Evolutionary conservation across 371 early-diverging fungal genomes (phyloP), one percentile per base, ranked within the genome.

Genomic region (Mortierella sp.): DNA sequence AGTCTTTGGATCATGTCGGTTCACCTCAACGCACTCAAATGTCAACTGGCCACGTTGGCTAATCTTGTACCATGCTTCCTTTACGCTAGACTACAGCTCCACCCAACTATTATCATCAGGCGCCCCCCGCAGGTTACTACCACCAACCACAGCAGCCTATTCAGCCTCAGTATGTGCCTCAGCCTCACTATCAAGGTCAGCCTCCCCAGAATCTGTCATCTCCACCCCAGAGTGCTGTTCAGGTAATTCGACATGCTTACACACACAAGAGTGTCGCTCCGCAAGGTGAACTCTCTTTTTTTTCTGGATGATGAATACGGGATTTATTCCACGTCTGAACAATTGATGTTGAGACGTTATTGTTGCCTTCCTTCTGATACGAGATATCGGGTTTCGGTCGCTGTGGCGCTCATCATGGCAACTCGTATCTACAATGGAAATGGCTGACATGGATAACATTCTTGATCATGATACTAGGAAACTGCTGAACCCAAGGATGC

Each of bases 111-210:
- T 73, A 73, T 60, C 47, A 51, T 17, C 72, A 71, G 29, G 57
- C 49, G 1, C 66, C 72, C 6, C 54, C 60, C 13, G 63, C 54
- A 21, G 69, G 64, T 34, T 54, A 63, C 50, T 66, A 73, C 25
- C 67, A 71, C 10, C 71, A 44, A 50, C 63, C 49, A 3, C 65
- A 57, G 45, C 67, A 56, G 34, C 52, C 45, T n/a, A 64, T 76
- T 56, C 54, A 77, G 27, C 72, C 70, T 49, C 80, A 76, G 53
- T 81, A 72, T 17, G 64, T 66, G 43, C 51, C 60, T 13, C 52
- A 60, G 56, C 43, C 49, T 2, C 64, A 55, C 22, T 21, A 14
- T 19, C 45, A 27, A 46, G 43, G 27, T 28, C 63, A 54, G 45
- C 71, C 72, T 39, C 79, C 34, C 34, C 34, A 34, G 34, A 4